Base-by-base conservation (phyloP, 768 basidiomycete species). In the Chalciporus sphaerocephalus region DNA sequence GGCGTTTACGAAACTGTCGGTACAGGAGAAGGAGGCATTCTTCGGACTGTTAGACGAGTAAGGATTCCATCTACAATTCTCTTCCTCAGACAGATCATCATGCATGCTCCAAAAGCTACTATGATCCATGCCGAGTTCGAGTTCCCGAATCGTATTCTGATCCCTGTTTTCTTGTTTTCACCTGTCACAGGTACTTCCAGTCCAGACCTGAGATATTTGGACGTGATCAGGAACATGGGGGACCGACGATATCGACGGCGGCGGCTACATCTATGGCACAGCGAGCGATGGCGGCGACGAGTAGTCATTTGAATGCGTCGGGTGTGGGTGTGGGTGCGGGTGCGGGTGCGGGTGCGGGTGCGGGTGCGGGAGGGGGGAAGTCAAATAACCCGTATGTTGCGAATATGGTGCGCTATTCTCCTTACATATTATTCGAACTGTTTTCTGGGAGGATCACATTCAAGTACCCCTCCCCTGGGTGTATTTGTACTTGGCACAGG, bases 31-130 rank as follows among this genome's bases (percentile, higher is more conserved):
- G 62, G 78, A 85, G 44, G 87, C 88, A 12, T 90, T 91, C 65
- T 91, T 91, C 58, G 73, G 76, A 23, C 75, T 91, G 18, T 70
- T 91, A 27, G 88, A 91, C 60, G 88, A 91, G 88, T 89, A 63
- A 67, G 54, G 48, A n/a, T n/a, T n/a, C n/a, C n/a, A n/a, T n/a
- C n/a, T n/a, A n/a, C n/a, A n/a, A n/a, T n/a, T n/a, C n/a, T n/a
- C n/a, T n/a, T n/a, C n/a, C n/a, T n/a, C n/a, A n/a, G n/a, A n/a
- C n/a, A n/a, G n/a, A n/a, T n/a, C n/a, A n/a, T n/a, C n/a, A n/a
- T n/a, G n/a, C n/a, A n/a, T n/a, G n/a, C n/a, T n/a, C n/a, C n/a
- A n/a, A n/a, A n/a, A n/a, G n/a, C n/a, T n/a, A n/a, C n/a, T n/a
- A n/a, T n/a, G n/a, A n/a, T n/a, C n/a, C n/a, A n/a, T n/a, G n/a